Evolutionary conservation across 306 rosid genomes (phyloP), one percentile per base, ranked within the genome.

Genomic region (Cicer cuneatum): DNA sequence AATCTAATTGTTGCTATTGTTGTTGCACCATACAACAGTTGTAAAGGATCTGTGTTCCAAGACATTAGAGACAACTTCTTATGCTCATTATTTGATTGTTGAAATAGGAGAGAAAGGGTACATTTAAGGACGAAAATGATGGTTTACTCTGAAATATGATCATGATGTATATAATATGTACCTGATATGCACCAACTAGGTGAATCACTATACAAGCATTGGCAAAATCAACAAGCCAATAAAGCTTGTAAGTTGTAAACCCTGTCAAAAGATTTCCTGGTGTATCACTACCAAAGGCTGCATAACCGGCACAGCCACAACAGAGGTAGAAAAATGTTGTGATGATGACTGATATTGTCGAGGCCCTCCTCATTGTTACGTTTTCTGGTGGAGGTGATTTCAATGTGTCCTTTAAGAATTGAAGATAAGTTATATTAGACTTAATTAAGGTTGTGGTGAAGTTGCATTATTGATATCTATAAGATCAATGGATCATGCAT

Each of bases 101-200:
- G 58, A 52, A 51, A 3, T 7, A 16, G 38, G 15, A 24, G 15
- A 11, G 15, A 24, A 8, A 8, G 8, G 10, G 62, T 24, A 49
- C 0, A 9, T 49, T 48, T 49, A 14, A 4, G 12, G 56, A 7
- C 57, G 5, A 51, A 14, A 51, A 14, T 14, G 57, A 51, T 6
- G 21, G 54, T 49, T 47, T 47, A 47, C 49, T 10, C 14, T 21
- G 5, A 39, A 39, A 53, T 43, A 24, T 47, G 53, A 49, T 63
- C 38, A 29, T 53, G 43, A 67, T 54, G 45, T 57, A 40, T 52
- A 29, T 33, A 5, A 74, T 10, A 38, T 14, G 33, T 80, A 89
- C 97, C 92, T 89, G 97, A 82, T 92, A 92, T 42, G 91, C 97
- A 45, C 97, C 97, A 15, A 89, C 79, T 0, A 92, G 97, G 78